phyloP scores from a whole-genome alignment of 768 basidiomycete species.

The Tulasnella sp. region DNA sequence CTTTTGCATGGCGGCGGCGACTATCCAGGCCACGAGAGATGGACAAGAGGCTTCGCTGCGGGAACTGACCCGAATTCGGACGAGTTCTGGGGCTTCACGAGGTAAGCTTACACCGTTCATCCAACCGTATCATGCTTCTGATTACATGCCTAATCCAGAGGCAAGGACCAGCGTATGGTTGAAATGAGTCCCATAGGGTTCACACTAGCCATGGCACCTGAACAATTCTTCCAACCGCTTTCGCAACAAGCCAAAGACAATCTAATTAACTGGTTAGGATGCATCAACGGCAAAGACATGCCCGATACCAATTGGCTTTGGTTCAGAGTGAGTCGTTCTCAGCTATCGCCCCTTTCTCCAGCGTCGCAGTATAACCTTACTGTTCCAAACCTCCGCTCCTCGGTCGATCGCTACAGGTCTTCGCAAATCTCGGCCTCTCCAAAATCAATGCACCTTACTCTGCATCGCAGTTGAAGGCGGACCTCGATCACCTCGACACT shows the following conservation, averaged over 20 bases:
- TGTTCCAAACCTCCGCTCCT: slow-evolving; percentile 17
- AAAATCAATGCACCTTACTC: slow-evolving; percentile 58
- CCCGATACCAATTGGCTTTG: slow-evolving; percentile 82
- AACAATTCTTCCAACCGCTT: slow-evolving; percentile 63
- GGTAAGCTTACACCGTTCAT: neutral
- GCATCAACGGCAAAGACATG: slow-evolving; percentile 80
- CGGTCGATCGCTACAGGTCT: slow-evolving; percentile 47
- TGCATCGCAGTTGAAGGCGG: slow-evolving; percentile 60
- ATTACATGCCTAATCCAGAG: slow-evolving; percentile 35
- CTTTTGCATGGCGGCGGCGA: slow-evolving; percentile 61
- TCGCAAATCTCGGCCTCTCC: slow-evolving; percentile 68
- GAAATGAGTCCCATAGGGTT: slow-evolving; percentile 77
- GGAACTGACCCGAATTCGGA: slow-evolving; percentile 63
- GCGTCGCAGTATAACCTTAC: slow-evolving; percentile 13
- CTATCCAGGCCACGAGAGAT: slow-evolving; percentile 57
- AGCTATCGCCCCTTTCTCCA: neutral
- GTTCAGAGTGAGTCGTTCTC: slow-evolving; percentile 55
- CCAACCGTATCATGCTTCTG: neutral
- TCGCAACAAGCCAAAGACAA: slow-evolving; percentile 51
- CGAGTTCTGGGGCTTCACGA: slow-evolving; percentile 76
- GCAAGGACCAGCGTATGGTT: slow-evolving; percentile 78
- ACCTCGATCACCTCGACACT: slow-evolving; percentile 71
- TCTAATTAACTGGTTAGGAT: slow-evolving; percentile 63
- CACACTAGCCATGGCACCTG: slow-evolving; percentile 59
- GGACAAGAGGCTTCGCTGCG: slow-evolving; percentile 61